Evolutionary conservation across 495 filamentous ascomycete genomes (phyloP), one percentile per base, ranked within the genome.

Genomic region (Staphylotrichum tortipilum): DNA sequence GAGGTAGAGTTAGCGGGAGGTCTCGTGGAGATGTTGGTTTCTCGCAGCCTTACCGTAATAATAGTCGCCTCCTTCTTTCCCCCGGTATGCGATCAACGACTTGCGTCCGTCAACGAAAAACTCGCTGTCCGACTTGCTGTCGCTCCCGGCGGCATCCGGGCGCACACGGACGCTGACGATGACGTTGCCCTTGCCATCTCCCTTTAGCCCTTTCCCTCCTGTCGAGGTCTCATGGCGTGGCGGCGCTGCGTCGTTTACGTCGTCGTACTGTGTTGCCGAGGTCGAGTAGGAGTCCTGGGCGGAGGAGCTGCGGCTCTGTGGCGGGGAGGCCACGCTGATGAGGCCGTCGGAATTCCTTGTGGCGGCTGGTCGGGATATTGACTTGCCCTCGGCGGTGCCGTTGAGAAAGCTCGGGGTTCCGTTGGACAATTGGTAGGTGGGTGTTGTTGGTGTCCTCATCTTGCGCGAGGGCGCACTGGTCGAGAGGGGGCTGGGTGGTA

Each of bases 161-260:
- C 94, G 79, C 38, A 97, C 88, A 52, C 92, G 78, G 41, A 98
- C 90, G 59, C 92, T 97, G 51, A 98, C 90, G 51, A 97, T 73
- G 24, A 98, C 92, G 68, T 97, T 97, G 3, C 94, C 92, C 63
- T 95, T 97, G 17, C 73, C 77, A 50, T 96, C 88, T 30, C 63
- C 7, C 55, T 68, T 78, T 15, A 74, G 78, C 21, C 69, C 64
- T 47, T 70, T 75, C 34, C 75, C 72, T 21, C 67, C 64, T 12
- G 66, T 41, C 11, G 54, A 46, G 38, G 61, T 46, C 10, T 62
- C 66, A 37, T 59, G 48, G 65, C 67, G 55, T 76, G 63, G 54
- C 61, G 72, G 54, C 12, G 60, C 35, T n/a, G 56, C 64, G 19
- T 86, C 83, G 10, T 74, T 75, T 28, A 69, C 65, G 48, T 89